Conservation (phyloP, 305 asterid species). For the Fraxinus dipetala region DNA sequence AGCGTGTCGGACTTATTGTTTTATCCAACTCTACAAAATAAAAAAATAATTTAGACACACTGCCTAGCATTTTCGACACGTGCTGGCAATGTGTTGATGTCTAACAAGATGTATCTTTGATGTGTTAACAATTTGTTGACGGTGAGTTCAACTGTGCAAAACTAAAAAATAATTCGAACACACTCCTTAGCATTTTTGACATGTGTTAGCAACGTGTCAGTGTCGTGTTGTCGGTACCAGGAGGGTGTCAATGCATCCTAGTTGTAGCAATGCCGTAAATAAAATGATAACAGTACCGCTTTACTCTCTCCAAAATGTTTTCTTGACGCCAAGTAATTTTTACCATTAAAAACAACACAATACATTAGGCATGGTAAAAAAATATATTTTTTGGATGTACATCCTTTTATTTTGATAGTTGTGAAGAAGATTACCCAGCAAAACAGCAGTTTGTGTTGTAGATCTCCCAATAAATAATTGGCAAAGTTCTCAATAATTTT, state of each 20-base stretch:
- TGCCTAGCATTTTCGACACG: neutral
- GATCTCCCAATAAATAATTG: slow-evolving; percentile 64
- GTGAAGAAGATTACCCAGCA: slow-evolving; percentile 64
- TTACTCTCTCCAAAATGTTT: neutral
- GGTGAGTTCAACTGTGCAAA: neutral
- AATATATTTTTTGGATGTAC: neutral
- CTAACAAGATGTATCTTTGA: neutral
- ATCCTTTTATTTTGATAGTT: neutral
- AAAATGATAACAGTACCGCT: neutral
- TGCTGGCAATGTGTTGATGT: neutral
- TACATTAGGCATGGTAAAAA: neutral
- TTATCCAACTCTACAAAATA: neutral
- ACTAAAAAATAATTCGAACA: neutral
- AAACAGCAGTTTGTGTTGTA: slow-evolving; percentile 54
- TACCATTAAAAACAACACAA: neutral
- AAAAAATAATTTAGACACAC: neutral
- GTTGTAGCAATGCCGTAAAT: slow-evolving; percentile 1
- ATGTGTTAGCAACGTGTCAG: neutral
- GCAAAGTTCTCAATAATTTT: slow-evolving; percentile 55
- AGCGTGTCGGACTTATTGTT: neutral
- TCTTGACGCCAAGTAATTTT: neutral
- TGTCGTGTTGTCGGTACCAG: neutral
- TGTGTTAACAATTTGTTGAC: neutral
- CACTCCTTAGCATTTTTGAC: neutral
- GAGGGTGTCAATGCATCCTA: neutral